A percentile compares a stretch with the other conserved stretches of the same genome.
Evolutionary conservation across 2,329 filamentous ascomycete species (phyloP).

Genomic region (Penicillium corylophilum): DNA sequence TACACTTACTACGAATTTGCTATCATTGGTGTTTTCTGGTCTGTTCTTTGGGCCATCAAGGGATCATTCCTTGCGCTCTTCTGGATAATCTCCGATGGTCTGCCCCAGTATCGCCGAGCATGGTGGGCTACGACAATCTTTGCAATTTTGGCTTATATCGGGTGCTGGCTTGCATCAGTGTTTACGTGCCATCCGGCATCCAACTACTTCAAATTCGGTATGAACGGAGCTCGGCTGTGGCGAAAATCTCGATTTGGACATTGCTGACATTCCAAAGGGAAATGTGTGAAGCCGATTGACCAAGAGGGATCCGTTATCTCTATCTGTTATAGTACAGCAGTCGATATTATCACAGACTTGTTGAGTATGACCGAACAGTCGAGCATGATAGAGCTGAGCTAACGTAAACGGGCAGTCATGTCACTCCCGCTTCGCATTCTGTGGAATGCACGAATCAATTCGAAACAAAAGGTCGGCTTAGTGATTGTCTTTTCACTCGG

Average conservation of each 20-base stretch:
- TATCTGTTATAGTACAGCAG: slow-evolving; percentile 21
- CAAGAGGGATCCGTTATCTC: slow-evolving; percentile 15
- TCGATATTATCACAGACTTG: slow-evolving; percentile 25
- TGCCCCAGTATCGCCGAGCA: slow-evolving; percentile 16
- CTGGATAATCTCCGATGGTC: slow-evolving; percentile 16
- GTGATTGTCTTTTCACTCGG: slow-evolving; percentile 30
- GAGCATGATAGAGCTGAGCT: not conserved
- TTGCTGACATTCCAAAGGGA: slow-evolving; percentile 6
- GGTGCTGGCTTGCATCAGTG: slow-evolving; percentile 19
- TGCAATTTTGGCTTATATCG: slow-evolving; percentile 11
- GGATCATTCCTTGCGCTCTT: slow-evolving; percentile 21
- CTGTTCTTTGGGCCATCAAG: slow-evolving; percentile 22
- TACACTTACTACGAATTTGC: slow-evolving; percentile 19
- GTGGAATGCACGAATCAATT: slow-evolving; percentile 26
- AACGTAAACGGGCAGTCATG: slow-evolving; percentile 24
- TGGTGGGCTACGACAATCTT: slow-evolving; percentile 16
- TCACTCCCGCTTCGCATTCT: slow-evolving; percentile 29
- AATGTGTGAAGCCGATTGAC: slow-evolving; percentile 18
- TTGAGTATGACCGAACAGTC: slow-evolving; percentile 17
- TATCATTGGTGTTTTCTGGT: slow-evolving; percentile 24
- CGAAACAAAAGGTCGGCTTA: slow-evolving; percentile 27
- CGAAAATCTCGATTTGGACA: not conserved
- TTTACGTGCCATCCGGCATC: slow-evolving; percentile 20
- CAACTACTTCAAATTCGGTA: slow-evolving; percentile 18
- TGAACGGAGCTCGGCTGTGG: not conserved